Evolutionary conservation across 208 protist species (phyloP).

Genomic region (Leishmania turanica): DNA sequence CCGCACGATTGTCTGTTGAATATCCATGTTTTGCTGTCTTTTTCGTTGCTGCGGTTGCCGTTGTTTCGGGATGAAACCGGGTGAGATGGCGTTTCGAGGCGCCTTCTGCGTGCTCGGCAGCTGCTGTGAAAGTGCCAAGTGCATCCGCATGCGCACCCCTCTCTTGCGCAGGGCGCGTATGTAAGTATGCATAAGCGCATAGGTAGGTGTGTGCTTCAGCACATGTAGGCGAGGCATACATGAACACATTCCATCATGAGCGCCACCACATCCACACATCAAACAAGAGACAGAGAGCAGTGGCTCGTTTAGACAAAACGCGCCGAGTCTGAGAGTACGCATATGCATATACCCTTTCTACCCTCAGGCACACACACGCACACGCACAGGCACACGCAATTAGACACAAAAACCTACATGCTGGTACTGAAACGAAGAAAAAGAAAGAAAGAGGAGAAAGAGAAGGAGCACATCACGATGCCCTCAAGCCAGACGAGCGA

Average conservation of each 20-base stretch:
- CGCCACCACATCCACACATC: neutral
- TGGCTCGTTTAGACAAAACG: constrained; percentile 10
- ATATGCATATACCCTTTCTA: neutral
- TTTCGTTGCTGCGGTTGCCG: neutral
- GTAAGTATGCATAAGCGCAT: neutral
- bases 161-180: neutral
- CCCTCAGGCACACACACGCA: neutral
- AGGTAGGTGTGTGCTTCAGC: neutral
- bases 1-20: no score
- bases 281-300: neutral
- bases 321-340: neutral
- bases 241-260: neutral
- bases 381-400: neutral
- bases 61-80: neutral
- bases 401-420: neutral
- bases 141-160: neutral
- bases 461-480: no score
- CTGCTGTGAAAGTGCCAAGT: neutral
- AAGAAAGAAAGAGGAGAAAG: neutral
- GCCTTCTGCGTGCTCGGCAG: neutral
- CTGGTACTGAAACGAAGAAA: no score
- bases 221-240: neutral
- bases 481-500: neutral
- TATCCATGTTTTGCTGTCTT: no score
- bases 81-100: no score